phyloP scores from a whole-genome alignment of 2,329 filamentous ascomycete genomes.

The Aureobasidium lini region DNA sequence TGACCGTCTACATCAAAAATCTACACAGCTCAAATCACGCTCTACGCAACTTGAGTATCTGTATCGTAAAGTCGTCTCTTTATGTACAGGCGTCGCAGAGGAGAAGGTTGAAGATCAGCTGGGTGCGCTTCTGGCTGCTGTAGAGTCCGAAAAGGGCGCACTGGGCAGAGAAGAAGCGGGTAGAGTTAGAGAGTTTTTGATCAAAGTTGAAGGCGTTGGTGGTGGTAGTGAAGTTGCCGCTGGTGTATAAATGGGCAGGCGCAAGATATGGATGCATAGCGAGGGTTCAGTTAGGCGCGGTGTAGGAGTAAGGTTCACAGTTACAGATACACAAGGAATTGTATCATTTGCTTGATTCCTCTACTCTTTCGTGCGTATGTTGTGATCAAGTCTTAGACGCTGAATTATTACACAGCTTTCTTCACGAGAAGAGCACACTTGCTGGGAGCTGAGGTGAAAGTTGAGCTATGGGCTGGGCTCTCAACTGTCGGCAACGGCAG shows the following conservation, averaged over 20 bases:
- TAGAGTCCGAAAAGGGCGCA: constrained; percentile 66
- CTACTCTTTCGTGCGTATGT: no score
- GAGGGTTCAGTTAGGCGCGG: neutral
- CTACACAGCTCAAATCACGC: constrained; percentile 64
- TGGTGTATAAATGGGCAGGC: neutral
- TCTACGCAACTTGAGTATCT: constrained; percentile 80
- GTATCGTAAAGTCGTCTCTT: constrained; percentile 77
- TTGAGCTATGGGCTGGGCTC: neutral
- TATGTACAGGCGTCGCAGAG: constrained; percentile 77
- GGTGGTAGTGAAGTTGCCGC: constrained; percentile 3
- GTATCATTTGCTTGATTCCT: neutral
- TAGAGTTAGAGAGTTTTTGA: constrained; percentile 69
- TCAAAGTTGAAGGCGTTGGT: constrained; percentile 59
- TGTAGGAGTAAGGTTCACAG: neutral
- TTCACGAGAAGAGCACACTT: no score
- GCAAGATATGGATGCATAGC: neutral
- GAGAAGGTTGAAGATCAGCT: constrained; percentile 72
- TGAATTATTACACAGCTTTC: neutral
- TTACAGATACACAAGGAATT: neutral
- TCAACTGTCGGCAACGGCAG: neutral
- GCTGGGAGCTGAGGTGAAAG: neutral
- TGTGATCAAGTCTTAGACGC: no score
- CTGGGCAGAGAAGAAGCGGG: constrained; percentile 39
- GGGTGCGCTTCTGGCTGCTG: constrained; percentile 71
- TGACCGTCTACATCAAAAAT: constrained; percentile 57